Percentiles rank a stretch among this genome's conserved stretches.
These are phyloP conservation scores for Backusella mclennaniae DNA, from an alignment of 192 early-diverging fungal species.

Conservation along the genomic window DNA sequence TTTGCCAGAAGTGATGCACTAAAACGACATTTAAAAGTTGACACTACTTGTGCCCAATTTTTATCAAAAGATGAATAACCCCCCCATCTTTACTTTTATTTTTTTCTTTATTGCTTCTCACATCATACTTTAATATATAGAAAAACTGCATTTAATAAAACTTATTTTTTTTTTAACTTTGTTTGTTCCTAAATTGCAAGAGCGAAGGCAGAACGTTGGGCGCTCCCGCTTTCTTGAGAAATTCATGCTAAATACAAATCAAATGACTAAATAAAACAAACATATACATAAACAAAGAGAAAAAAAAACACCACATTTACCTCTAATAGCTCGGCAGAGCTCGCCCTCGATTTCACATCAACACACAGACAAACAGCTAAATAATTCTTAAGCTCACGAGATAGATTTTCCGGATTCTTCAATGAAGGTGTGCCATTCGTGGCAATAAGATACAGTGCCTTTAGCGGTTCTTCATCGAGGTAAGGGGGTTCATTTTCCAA, in stretches of 20 bases:
- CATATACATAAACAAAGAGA: background rate
- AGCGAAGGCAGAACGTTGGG: conserved; percentile 14
- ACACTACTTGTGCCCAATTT: conserved; percentile 8
- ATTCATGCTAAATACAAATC: conserved; percentile 61
- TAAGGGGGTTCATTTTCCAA: conserved; percentile 97
- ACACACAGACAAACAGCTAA: conserved; percentile 59
- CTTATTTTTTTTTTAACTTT: background rate
- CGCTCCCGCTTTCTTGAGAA: conserved; percentile 61
- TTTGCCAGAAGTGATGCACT: conserved; percentile 76
- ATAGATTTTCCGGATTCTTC: conserved; percentile 60
- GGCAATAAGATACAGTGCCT: conserved; percentile 91
- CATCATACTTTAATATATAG: background rate
- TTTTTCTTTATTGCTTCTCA: background rate
- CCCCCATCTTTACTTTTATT: background rate
- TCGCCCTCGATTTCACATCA: conserved; percentile 76
- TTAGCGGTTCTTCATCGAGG: conserved; percentile 89
- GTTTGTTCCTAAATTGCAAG: conserved; percentile 19
- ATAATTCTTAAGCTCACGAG: conserved; percentile 54
- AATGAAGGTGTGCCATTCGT: conserved; percentile 93
- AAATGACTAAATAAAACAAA: background rate
- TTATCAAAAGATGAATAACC: background rate
- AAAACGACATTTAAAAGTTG: conserved; percentile 49
- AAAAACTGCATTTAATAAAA: background rate
- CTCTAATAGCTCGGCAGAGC: conserved; percentile 71
- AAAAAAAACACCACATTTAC: conserved; percentile 30